Conservation (phyloP, 2,329 filamentous ascomycete genomes). For the Teratosphaeria gauchensis region DNA sequence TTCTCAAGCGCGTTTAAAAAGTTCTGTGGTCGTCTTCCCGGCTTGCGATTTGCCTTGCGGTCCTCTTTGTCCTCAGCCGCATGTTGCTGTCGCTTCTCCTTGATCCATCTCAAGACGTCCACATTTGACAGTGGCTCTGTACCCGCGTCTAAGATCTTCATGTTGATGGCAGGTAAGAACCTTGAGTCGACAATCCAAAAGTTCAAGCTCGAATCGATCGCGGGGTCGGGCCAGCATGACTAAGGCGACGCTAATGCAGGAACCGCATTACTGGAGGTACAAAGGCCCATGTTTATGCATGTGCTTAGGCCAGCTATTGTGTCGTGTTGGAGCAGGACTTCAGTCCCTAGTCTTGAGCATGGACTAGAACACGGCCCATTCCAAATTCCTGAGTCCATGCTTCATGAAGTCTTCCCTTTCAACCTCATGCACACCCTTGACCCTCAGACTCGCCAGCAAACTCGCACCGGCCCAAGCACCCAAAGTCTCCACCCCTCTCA, state of each 20-base stretch:
- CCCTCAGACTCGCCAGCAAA: constrained; percentile 56
- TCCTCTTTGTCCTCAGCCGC: constrained; percentile 21
- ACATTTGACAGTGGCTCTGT: constrained; percentile 26
- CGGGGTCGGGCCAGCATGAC: not conserved
- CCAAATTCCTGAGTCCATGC: constrained; percentile 42
- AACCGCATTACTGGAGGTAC: not conserved
- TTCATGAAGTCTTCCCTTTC: constrained; percentile 63
- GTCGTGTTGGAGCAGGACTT: not conserved
- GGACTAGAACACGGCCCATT: not conserved
- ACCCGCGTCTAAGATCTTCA: constrained; percentile 28
- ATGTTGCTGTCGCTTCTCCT: constrained; percentile 22
- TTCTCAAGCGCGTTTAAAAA: constrained; percentile 21
- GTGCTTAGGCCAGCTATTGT: not conserved
- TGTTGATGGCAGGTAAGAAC: not conserved
- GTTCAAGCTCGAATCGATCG: not conserved
- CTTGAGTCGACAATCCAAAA: not conserved
- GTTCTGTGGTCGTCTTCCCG: constrained; percentile 19
- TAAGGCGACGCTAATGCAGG: not conserved
- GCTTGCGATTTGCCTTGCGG: constrained; percentile 12
- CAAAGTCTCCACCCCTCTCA: constrained; percentile 59
- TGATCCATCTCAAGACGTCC: constrained; percentile 26
- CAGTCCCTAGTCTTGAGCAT: not conserved
- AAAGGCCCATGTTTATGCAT: not conserved
- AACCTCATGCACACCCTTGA: constrained; percentile 58
- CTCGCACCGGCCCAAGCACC: constrained; percentile 69